These are phyloP conservation scores for Blastobotrys proliferans DNA, from an alignment of 1,139 yeast species.

Conservation along the genomic window DNA sequence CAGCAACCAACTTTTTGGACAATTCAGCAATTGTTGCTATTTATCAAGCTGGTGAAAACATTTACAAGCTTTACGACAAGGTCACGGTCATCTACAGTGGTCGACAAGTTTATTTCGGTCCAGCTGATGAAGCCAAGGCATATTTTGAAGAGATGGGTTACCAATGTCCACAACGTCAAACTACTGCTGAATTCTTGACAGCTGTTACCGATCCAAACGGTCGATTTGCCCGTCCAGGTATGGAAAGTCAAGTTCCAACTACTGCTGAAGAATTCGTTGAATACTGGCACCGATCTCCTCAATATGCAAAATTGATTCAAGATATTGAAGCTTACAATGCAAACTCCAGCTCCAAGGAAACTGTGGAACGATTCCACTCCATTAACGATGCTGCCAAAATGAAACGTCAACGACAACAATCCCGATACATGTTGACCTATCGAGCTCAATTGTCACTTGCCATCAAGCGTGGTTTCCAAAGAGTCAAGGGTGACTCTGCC, in stretches of 20 bases:
- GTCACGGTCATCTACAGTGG: slow-evolving; percentile 60
- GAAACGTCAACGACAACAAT: slow-evolving; percentile 41
- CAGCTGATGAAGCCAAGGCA: slow-evolving; percentile 46
- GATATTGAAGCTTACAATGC: slow-evolving; percentile 41
- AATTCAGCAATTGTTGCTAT: slow-evolving; percentile 54
- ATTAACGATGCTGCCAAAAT: slow-evolving; percentile 45
- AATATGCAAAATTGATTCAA: slow-evolving; percentile 37
- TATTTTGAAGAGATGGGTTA: slow-evolving; percentile 61
- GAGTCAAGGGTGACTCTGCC: slow-evolving; percentile 53
- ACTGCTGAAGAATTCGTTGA: slow-evolving; percentile 55
- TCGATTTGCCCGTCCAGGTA: slow-evolving; percentile 42
- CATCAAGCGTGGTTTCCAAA: slow-evolving; percentile 50
- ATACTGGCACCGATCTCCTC: slow-evolving; percentile 52
- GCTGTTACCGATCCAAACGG: slow-evolving; percentile 60
- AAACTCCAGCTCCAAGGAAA: slow-evolving; percentile 38
- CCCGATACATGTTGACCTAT: slow-evolving; percentile 47
- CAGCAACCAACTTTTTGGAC: slow-evolving; percentile 52
- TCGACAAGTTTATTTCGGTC: slow-evolving; percentile 57
- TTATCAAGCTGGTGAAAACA: slow-evolving; percentile 67
- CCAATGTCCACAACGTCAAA: slow-evolving; percentile 56
- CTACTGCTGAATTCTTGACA: slow-evolving; percentile 65
- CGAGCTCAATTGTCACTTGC: slow-evolving; percentile 43
- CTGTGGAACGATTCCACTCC: slow-evolving; percentile 39
- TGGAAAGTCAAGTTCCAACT: slow-evolving; percentile 49
- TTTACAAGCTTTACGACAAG: slow-evolving; percentile 59